Evolutionary conservation across 495 filamentous ascomycete genomes (phyloP).

Genomic region (Neurospora intermedia): DNA sequence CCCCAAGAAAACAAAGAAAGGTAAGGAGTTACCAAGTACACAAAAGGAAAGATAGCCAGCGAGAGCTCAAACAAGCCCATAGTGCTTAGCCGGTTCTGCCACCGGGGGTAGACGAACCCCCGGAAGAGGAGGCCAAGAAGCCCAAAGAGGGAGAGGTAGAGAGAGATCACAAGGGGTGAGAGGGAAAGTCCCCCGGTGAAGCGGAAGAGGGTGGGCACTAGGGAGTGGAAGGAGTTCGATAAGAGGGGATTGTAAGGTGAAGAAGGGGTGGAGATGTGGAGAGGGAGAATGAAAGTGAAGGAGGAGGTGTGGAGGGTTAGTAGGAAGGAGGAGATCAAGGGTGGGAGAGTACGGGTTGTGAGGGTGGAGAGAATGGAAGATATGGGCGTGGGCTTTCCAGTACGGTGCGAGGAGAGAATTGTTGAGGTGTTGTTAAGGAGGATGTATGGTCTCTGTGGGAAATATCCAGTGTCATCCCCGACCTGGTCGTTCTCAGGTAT

Average conservation of each 20-base stretch:
- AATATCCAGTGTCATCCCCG: neutral
- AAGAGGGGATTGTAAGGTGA: slow-evolving; percentile 54
- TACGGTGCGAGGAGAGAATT: too few relatives aligned
- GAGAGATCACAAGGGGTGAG: slow-evolving; percentile 54
- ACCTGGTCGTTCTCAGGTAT: slow-evolving; percentile 2
- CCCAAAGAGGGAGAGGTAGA: slow-evolving; percentile 60
- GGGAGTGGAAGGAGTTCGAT: slow-evolving; percentile 57
- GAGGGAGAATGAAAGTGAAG: slow-evolving; percentile 64
- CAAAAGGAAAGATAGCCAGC: slow-evolving; percentile 52
- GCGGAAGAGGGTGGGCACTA: slow-evolving; percentile 41
- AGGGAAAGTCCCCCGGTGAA: slow-evolving; percentile 68
- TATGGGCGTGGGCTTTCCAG: neutral
- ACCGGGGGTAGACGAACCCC: slow-evolving; percentile 55
- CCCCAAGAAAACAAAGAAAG: slow-evolving; percentile 46
- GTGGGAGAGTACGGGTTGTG: slow-evolving; percentile 50
- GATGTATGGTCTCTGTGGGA: neutral
- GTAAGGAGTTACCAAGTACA: slow-evolving; percentile 58
- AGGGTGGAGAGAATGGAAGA: slow-evolving; percentile 37
- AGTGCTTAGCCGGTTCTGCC: slow-evolving; percentile 52
- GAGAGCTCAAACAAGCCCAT: slow-evolving; percentile 47
- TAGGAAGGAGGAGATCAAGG: slow-evolving; percentile 52
- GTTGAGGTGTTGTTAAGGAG: neutral
- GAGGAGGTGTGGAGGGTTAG: slow-evolving; percentile 65
- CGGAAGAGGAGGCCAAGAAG: slow-evolving; percentile 59
- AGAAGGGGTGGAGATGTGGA: slow-evolving; percentile 59